Evolutionary conservation across 495 filamentous ascomycete species (phyloP), one percentile per base, ranked within the genome.

Genomic region (Lindgomyces ingoldianus): DNA sequence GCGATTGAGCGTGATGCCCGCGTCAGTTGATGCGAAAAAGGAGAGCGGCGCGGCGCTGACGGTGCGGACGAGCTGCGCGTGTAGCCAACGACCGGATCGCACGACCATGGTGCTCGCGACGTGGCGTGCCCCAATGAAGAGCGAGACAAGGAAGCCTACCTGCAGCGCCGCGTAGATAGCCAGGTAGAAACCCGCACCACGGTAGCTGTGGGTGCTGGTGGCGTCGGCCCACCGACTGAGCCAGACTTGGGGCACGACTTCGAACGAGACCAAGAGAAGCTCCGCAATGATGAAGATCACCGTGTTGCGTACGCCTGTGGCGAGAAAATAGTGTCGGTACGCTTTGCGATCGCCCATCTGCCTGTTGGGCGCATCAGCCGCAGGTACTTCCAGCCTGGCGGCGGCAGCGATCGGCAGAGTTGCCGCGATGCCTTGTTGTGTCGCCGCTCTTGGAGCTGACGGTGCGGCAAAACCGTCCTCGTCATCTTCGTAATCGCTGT

Each of bases 1-100:
- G 36, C 55, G 6, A 64, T 44, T 69, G 14, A 41, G 33, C 30
- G 65, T 70, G 11, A 27, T 56, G 21, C 69, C 69, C 45, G 45
- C 60, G 26, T 57, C 67, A 18, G 30, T 57, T 1, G 4, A 9
- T 0, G 30, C 24, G 52, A 64, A 62, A 42, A 70, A 66, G 1
- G 60, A 68, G 22, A 46, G 9, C 6, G 60, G 62, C 4, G 62
- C 54, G 10, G 45, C 47, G n/a, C 45, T 56, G 19, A 61, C 58
- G 2, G 58, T 61, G 14, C 44, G 18, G 22, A 59, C 26, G 18
- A 42, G n/a, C 2, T 12, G 19, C n/a, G 48, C 18, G 21, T 59
- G 56, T 19, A 59, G 25, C n/a, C n/a, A 8, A 4, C 48, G 56
- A 6, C 56, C 56, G 3, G 56, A 24, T 19, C 25, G 12, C 3